Percentiles rank a stretch among this genome's conserved stretches.
Evolutionary conservation across 768 basidiomycete species (phyloP).

Genomic region (Kondoa subrosea): DNA sequence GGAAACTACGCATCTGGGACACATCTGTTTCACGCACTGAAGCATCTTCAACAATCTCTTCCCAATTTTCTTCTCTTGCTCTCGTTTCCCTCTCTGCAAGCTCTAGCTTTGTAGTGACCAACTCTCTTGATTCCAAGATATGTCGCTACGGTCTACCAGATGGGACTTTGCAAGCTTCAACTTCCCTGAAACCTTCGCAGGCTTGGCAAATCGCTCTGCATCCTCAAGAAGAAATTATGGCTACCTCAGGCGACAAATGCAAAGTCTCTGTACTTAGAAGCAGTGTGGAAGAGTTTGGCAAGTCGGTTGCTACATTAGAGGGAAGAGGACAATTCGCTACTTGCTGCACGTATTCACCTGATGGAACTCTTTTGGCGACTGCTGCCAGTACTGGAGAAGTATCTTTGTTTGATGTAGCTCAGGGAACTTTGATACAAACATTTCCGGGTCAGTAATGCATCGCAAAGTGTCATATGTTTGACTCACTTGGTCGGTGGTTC

Average conservation of each 20-base stretch:
- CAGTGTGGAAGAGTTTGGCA: conserved; percentile 18
- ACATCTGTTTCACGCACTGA: neutral
- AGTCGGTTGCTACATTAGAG: conserved; percentile 15
- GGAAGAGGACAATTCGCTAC: conserved; percentile 19
- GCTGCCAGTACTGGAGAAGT: conserved; percentile 14
- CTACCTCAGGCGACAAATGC: conserved; percentile 15
- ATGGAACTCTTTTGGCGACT: too few relatives aligned
- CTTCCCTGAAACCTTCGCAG: neutral
- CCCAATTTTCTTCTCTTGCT: neutral
- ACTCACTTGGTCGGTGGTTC: too few relatives aligned
- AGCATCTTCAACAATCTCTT: neutral
- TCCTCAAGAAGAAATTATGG: conserved; percentile 8
- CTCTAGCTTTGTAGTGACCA: neutral
- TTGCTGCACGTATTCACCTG: neutral
- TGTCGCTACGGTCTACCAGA: neutral
- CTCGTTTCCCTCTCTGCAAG: neutral
- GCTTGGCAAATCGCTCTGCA: conserved; percentile 22
- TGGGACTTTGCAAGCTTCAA: neutral
- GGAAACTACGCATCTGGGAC: neutral
- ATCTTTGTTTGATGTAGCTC: neutral
- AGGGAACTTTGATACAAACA: neutral
- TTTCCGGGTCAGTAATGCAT: neutral
- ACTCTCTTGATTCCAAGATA: neutral
- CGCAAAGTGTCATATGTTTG: neutral
- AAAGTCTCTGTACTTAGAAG: conserved; percentile 16